Percentiles rank a stretch among this genome's conserved stretches.
Evolutionary conservation across 495 filamentous ascomycete species (phyloP).

Genomic region (Cetradonia linearis): DNA sequence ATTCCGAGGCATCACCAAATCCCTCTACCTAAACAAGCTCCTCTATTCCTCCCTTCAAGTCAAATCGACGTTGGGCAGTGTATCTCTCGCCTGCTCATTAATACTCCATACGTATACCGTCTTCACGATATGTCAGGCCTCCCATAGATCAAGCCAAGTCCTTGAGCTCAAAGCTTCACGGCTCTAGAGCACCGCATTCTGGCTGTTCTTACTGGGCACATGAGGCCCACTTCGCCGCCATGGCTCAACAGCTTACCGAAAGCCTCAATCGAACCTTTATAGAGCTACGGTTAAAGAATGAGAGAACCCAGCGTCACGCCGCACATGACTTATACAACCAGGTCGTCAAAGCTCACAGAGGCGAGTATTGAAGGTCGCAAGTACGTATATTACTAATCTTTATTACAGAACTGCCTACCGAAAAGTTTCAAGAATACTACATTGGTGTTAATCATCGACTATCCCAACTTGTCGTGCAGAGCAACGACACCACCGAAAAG

Average conservation of each 20-base stretch:
- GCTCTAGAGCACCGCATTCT: conserved; percentile 1
- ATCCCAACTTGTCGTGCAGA: conserved; percentile 61
- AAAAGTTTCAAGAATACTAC: conserved; percentile 71
- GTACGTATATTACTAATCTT: neutral
- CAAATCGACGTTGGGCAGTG: neutral
- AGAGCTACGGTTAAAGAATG: conserved; percentile 46
- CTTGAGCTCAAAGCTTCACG: neutral
- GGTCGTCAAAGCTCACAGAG: conserved; percentile 41
- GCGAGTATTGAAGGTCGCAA: conserved; percentile 25
- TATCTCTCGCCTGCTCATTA: neutral
- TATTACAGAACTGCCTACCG: conserved; percentile 57
- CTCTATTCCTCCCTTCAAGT: neutral
- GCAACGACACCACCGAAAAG: conserved; percentile 73
- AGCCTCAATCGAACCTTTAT: conserved; percentile 31
- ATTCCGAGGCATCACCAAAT: neutral
- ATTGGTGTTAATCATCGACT: conserved; percentile 67
- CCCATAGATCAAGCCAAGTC: neutral
- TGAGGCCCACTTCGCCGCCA: neutral
- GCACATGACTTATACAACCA: conserved; percentile 44
- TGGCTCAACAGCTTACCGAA: conserved; percentile 19
- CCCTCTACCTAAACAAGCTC: neutral
- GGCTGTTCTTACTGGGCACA: neutral
- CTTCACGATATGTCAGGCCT: neutral
- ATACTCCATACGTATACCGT: neutral
- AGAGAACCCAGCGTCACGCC: conserved; percentile 41